These are phyloP conservation scores for Maudiozyma barnettii DNA, from an alignment of 805 yeast species.

Conservation along the genomic window DNA sequence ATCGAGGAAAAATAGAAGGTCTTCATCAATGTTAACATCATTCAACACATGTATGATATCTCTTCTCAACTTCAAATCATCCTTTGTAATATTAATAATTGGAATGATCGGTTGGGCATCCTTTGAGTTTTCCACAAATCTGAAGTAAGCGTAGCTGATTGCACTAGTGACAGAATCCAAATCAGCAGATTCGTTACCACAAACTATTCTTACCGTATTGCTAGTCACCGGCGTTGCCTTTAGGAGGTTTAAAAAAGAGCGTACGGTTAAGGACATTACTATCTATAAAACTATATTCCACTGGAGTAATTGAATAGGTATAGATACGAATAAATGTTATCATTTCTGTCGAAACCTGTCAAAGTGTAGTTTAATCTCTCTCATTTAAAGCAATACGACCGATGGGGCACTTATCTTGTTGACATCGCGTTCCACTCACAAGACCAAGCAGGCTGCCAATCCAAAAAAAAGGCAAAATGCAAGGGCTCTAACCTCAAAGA, in stretches of 20 bases:
- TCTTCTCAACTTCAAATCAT: constrained; percentile 58
- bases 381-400: no score
- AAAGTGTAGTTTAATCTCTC: no score
- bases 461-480: no score
- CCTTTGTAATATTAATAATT: constrained; percentile 57
- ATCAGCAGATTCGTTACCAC: constrained; percentile 82
- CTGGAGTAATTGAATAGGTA: no score
- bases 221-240: not conserved
- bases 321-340: no score
- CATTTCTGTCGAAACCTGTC: no score
- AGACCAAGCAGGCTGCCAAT: no score
- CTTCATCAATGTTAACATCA: constrained; percentile 37
- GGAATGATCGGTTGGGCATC: constrained; percentile 44
- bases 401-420: no score
- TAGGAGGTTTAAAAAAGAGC: constrained; percentile 3
- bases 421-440: no score
- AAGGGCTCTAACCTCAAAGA: no score
- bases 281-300: no score
- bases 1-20: constrained; percentile 53
- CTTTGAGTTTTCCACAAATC: constrained; percentile 18
- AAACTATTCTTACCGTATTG: constrained; percentile 11
- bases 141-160: constrained; percentile 57
- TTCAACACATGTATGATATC: constrained; percentile 55
- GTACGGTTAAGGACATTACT: constrained; percentile 4
- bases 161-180: constrained; percentile 82